These are phyloP conservation scores for Leccinum disarticulatum DNA, from an alignment of 768 basidiomycete species.

Conservation along the genomic window DNA sequence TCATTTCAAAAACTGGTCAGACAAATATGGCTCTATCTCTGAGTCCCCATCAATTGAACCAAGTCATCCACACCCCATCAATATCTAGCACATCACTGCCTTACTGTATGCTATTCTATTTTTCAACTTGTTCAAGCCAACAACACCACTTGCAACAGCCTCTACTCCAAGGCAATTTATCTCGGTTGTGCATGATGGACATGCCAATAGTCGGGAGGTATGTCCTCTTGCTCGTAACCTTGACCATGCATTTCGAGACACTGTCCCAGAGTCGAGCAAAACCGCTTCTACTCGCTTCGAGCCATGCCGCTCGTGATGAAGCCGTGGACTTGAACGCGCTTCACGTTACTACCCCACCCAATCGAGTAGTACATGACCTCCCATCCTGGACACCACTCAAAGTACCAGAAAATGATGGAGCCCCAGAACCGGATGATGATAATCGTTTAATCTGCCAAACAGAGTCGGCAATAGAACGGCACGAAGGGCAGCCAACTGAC, in stretches of 20 bases:
- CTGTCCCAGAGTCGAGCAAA: constrained; percentile 7
- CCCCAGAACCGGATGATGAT: constrained; percentile 13
- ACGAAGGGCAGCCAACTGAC: not conserved
- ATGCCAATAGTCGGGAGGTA: constrained; percentile 13
- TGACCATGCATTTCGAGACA: constrained; percentile 14
- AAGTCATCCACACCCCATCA: constrained; percentile 1
- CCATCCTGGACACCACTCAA: constrained; percentile 11
- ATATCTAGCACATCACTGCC: constrained; percentile 1
- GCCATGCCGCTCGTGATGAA: not conserved
- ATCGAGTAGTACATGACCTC: constrained; percentile 14
- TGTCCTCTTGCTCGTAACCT: not conserved
- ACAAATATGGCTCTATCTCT: constrained; percentile 22
- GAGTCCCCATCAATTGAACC: constrained; percentile 11
- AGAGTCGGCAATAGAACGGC: not conserved
- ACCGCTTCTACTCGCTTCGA: constrained; percentile 3
- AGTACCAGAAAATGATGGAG: not conserved
- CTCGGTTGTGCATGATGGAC: constrained; percentile 3
- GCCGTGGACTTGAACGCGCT: not conserved
- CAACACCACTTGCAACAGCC: constrained; percentile 8
- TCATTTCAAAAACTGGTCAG: not conserved
- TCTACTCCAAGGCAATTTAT: constrained; percentile 17
- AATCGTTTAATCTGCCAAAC: not conserved
- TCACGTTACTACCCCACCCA: not conserved
- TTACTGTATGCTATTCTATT: constrained; percentile 12
- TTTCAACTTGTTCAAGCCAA: not conserved